Evolutionary conservation across 352 stramenopile species (phyloP).

Genomic region (Pythium sp.): DNA sequence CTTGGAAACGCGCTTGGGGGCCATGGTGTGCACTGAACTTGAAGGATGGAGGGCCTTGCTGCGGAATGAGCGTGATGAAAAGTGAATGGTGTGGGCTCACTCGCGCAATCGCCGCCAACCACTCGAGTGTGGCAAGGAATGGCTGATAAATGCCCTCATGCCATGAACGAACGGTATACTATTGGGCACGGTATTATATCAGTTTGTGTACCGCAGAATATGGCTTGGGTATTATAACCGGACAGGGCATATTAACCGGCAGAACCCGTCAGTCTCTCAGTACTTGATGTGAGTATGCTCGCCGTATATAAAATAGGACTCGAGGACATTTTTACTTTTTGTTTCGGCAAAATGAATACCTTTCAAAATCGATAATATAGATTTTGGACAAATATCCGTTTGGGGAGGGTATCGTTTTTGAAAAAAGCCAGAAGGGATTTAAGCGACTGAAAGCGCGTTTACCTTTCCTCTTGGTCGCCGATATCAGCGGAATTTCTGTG

Average conservation of each 20-base stretch:
- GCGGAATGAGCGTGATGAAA: constrained; percentile 4
- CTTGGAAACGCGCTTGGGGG: constrained; percentile 9
- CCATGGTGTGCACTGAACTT: constrained; percentile 7
- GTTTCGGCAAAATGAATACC: too few species aligned
- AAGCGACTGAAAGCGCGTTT: not conserved
- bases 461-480: not conserved
- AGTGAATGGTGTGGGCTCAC: not conserved
- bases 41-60: not conserved
- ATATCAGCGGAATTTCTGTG: not conserved
- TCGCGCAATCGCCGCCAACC: not conserved
- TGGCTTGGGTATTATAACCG: constrained; percentile 1
- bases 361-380: too few species aligned
- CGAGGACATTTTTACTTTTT: too few species aligned
- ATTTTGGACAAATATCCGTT: too few species aligned
- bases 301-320: too few species aligned
- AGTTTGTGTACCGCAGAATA: not conserved
- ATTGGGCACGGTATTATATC: not conserved
- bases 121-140: not conserved
- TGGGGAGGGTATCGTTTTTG: too few species aligned
- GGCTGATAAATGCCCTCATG: not conserved
- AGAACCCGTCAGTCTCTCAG: not conserved
- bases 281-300: too few species aligned
- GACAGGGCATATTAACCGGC: not conserved
- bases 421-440: too few species aligned
- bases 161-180: not conserved